These are phyloP conservation scores for Puccinellia tenuiflora DNA, from an alignment of 176 grass and related monocot genomes.

Conservation along the genomic window DNA sequence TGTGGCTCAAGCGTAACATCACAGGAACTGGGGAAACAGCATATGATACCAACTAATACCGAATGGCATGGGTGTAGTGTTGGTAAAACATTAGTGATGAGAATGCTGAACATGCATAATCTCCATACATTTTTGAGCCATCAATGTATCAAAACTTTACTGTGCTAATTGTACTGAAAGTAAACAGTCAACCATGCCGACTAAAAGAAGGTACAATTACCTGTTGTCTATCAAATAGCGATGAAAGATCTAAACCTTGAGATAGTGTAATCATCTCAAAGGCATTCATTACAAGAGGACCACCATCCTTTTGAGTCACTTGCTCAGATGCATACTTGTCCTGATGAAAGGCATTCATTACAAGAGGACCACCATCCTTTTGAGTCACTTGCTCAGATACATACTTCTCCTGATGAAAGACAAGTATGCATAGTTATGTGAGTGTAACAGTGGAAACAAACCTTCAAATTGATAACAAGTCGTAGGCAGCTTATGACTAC, in stretches of 20 bases:
- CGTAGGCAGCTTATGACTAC: too few relatives aligned
- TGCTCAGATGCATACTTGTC: slow-evolving; percentile 83
- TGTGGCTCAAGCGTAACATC: not conserved
- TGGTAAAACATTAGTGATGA: not conserved
- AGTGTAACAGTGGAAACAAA: slow-evolving; percentile 12
- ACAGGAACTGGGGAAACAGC: not conserved
- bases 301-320: slow-evolving; percentile 46
- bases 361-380: slow-evolving; percentile 62
- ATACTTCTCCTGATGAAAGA: slow-evolving; percentile 69
- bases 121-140: not conserved
- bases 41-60: not conserved
- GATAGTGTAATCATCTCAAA: slow-evolving; percentile 99
- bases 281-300: slow-evolving; percentile 97
- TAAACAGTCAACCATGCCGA: not conserved
- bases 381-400: slow-evolving; percentile 67
- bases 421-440: too few relatives aligned
- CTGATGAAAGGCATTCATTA: slow-evolving; percentile 87
- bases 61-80: not conserved
- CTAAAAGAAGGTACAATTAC: slow-evolving; percentile 38
- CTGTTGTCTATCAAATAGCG: slow-evolving; percentile 90
- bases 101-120: not conserved
- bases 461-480: slow-evolving; percentile 5
- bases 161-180: not conserved
- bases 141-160: not conserved
- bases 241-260: slow-evolving; percentile 92